Evolutionary conservation across 306 rosid species (phyloP).

Genomic region (Cucurbita argyrosperma): DNA sequence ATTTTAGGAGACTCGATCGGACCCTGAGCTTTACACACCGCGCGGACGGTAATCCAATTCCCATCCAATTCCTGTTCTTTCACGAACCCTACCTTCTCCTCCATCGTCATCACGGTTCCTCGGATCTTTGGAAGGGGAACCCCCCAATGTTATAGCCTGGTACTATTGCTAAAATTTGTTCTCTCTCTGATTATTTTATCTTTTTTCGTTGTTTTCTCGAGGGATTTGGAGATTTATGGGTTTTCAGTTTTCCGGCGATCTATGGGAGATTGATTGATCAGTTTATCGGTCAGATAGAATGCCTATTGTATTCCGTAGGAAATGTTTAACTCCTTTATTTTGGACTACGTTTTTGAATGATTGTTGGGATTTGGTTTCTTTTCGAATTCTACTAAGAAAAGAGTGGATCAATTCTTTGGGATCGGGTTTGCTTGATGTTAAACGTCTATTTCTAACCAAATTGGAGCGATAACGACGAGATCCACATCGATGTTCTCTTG

Average conservation of each 20-base stretch:
- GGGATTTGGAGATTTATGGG: neutral
- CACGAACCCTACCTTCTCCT: constrained; percentile 1
- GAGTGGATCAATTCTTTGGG: neutral
- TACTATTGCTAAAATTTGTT: neutral
- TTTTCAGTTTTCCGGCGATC: neutral
- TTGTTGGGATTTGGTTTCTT: neutral
- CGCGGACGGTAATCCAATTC: neutral
- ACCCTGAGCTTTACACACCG: neutral
- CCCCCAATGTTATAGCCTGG: constrained; percentile 5
- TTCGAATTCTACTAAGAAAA: neutral
- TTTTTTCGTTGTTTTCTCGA: neutral
- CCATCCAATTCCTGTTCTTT: neutral
- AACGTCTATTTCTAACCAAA: neutral
- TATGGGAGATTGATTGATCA: neutral
- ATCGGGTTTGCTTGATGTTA: neutral
- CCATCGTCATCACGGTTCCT: constrained; percentile 3
- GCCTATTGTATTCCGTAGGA: neutral
- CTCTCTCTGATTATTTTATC: neutral
- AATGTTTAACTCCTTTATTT: neutral
- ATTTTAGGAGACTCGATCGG: neutral
- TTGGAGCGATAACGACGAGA: neutral
- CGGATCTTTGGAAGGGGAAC: neutral
- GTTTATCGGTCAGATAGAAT: neutral
- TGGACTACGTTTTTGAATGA: neutral
- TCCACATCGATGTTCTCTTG: neutral